A percentile compares a stretch with the other conserved stretches of the same genome.
These are phyloP conservation scores for Penicillium sp. DNA, from an alignment of 2,329 filamentous ascomycete species.

Conservation along the genomic window DNA sequence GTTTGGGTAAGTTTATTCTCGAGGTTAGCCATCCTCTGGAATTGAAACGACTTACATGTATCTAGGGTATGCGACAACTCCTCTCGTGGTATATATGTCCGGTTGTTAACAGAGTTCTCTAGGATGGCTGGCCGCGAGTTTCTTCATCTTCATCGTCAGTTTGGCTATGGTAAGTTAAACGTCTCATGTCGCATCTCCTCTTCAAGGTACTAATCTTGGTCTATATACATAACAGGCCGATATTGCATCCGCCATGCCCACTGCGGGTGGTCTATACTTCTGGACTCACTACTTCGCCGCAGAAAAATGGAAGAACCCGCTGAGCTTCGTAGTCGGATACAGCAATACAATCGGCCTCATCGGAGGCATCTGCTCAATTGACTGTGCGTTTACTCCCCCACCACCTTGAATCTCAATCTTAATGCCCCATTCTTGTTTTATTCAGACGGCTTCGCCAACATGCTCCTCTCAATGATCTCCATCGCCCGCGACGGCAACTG, in stretches of 20 bases:
- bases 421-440: not conserved
- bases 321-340: conserved; percentile 64
- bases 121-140: conserved; percentile 59
- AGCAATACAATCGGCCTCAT: conserved; percentile 63
- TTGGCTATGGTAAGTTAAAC: conserved; percentile 55
- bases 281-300: conserved; percentile 63
- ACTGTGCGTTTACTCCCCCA: conserved; percentile 47
- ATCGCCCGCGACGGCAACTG: conserved; percentile 58
- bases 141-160: conserved; percentile 61
- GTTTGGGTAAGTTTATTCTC: conserved; percentile 52
- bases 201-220: not conserved
- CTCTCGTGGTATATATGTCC: no score
- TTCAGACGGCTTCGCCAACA: conserved; percentile 32
- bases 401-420: not conserved
- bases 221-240: conserved; percentile 42
- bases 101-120: not conserved
- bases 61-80: conserved; percentile 52
- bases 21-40: not conserved
- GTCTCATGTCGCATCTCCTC: not conserved
- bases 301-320: conserved; percentile 56
- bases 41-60: conserved; percentile 1
- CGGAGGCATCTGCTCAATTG: conserved; percentile 64
- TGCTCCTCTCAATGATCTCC: conserved; percentile 60
- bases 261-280: conserved; percentile 61
- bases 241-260: conserved; percentile 59